Percentiles rank a stretch among this genome's conserved stretches.
Conservation (phyloP, 2,329 filamentous ascomycete species). For the Orbilia ellipsospora region DNA sequence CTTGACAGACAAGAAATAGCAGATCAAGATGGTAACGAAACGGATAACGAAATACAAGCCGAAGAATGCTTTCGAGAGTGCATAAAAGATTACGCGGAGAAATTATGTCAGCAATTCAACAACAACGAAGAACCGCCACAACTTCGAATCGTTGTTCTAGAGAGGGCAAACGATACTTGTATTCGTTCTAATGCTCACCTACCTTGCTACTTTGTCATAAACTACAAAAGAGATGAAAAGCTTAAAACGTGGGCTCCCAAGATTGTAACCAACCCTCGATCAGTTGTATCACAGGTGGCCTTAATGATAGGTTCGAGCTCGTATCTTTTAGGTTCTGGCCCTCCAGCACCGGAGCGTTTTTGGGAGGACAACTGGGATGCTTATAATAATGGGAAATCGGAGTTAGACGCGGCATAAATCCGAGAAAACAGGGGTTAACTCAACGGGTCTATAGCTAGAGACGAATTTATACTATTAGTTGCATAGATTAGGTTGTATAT, state of each 20-base stretch:
- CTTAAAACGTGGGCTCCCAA: neutral
- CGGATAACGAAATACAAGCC: neutral
- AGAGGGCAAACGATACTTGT: conserved; percentile 6
- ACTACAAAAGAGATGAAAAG: neutral
- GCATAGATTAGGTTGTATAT: too few species aligned
- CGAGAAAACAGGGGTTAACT: too few species aligned
- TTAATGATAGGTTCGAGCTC: conserved; percentile 1
- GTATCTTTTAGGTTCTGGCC: conserved; percentile 10
- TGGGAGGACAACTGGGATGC: conserved; percentile 28
- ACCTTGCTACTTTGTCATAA: conserved; percentile 7
- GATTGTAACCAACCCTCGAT: neutral
- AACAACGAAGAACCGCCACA: conserved; percentile 3
- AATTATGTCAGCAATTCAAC: conserved; percentile 2
- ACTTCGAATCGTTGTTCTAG: conserved; percentile 1
- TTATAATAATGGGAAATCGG: neutral
- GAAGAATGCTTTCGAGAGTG: conserved; percentile 2
- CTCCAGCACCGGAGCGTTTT: conserved; percentile 28
- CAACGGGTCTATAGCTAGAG: too few species aligned
- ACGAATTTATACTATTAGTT: too few species aligned
- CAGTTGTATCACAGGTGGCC: neutral
- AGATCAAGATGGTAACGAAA: neutral
- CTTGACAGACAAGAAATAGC: conserved; percentile 4
- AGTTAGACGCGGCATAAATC: too few species aligned
- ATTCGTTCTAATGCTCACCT: conserved; percentile 1
- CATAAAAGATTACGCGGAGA: conserved; percentile 1